phyloP scores from a whole-genome alignment of 1,284 basidiomycete species.

The Moesziomyces aphidis region DNA sequence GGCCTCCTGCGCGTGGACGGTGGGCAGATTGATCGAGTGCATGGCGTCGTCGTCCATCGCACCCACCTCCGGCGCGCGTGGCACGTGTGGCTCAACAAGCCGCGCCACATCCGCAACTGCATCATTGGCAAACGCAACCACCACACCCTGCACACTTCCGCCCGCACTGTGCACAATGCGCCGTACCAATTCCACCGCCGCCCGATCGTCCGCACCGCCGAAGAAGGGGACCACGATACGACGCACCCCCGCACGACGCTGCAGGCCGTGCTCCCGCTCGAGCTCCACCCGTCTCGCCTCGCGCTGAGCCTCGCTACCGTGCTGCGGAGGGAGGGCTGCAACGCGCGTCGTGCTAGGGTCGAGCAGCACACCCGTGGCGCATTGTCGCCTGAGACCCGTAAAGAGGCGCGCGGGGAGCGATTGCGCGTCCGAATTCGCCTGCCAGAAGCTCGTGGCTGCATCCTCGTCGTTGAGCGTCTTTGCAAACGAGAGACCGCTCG shows the following conservation, averaged over 20 bases:
- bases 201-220: conserved; percentile 50
- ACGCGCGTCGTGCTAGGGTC: conserved; percentile 31
- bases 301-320: neutral
- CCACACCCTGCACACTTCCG: conserved; percentile 38
- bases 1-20: conserved; percentile 41
- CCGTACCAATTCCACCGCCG: conserved; percentile 38
- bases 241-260: conserved; percentile 11
- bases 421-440: conserved; percentile 39
- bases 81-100: neutral
- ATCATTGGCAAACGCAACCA: conserved; percentile 23
- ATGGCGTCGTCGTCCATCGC: conserved; percentile 25
- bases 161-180: conserved; percentile 21
- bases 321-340: neutral
- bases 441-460: conserved; percentile 33
- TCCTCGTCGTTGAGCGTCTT: conserved; percentile 40
- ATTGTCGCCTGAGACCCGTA: conserved; percentile 26
- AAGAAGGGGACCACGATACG: conserved; percentile 50
- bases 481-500: conserved; percentile 33
- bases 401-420: conserved; percentile 39
- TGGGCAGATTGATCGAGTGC: conserved; percentile 43
- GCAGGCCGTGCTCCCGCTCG: conserved; percentile 19
- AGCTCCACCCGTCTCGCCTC: conserved; percentile 7
- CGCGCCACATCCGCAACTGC: neutral
- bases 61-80: neutral
- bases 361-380: conserved; percentile 40